phyloP scores from a whole-genome alignment of 176 grass and related monocot genomes.

The Hsuehochloa calcarea region DNA sequence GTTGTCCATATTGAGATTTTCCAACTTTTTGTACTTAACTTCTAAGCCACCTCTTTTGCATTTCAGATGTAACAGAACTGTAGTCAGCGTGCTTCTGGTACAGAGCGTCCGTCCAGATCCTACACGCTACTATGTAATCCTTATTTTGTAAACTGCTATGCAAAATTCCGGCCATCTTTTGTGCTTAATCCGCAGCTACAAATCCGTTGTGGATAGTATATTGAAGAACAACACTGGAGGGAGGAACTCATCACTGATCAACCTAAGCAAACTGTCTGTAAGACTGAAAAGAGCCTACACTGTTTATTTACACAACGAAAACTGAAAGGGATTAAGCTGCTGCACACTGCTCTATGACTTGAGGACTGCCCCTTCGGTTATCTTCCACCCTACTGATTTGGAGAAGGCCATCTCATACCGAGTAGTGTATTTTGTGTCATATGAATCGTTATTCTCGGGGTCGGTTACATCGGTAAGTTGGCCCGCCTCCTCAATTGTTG shows the following conservation, averaged over 20 bases:
- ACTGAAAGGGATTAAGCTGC: neutral
- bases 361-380: constrained; percentile 80
- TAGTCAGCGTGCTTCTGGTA: too few species aligned
- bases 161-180: too few species aligned
- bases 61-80: too few species aligned
- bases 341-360: constrained; percentile 42
- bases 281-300: neutral
- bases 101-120: too few species aligned
- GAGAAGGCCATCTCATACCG: constrained; percentile 71
- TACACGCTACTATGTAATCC: too few species aligned
- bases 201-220: too few species aligned
- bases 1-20: too few species aligned
- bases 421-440: constrained; percentile 59
- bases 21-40: too few species aligned
- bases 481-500: constrained; percentile 68
- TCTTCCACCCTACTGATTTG: constrained; percentile 74
- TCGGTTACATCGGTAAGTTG: constrained; percentile 44
- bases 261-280: neutral
- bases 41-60: too few species aligned
- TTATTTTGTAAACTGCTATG: too few species aligned
- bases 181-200: too few species aligned
- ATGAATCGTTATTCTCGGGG: constrained; percentile 50
- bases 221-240: neutral
- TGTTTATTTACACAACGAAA: constrained; percentile 46
- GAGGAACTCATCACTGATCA: neutral